phyloP scores from a whole-genome alignment of 257 asterid species.

The Perilla frutescens region DNA sequence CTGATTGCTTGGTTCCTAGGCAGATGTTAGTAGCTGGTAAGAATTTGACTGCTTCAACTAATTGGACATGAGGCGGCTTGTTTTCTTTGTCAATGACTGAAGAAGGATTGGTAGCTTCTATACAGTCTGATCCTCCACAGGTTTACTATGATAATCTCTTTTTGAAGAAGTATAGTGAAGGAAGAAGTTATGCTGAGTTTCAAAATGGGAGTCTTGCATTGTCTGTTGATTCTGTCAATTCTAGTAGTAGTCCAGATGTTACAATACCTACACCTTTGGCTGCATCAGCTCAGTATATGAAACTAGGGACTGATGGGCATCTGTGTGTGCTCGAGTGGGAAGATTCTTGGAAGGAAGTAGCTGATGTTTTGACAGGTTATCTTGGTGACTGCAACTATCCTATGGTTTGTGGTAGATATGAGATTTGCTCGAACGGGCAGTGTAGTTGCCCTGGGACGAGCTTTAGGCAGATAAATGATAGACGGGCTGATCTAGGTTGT shows the following conservation, averaged over 20 bases:
- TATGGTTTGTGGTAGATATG: no score
- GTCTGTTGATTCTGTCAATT: constrained; percentile 14
- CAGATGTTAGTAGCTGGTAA: background rate
- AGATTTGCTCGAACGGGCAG: constrained; percentile 30
- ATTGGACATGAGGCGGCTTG: constrained; percentile 17
- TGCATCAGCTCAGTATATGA: constrained; percentile 49
- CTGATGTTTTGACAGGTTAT: constrained; percentile 37
- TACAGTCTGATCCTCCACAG: constrained; percentile 7
- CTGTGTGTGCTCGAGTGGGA: constrained; percentile 48
- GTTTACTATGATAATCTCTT: background rate
- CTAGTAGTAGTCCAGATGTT: background rate
- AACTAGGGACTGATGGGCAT: constrained; percentile 50
- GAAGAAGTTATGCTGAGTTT: constrained; percentile 41
- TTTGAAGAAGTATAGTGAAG: background rate
- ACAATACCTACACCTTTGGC: constrained; percentile 10
- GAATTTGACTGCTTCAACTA: background rate
- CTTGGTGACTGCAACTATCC: constrained; percentile 13
- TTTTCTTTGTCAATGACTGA: background rate
- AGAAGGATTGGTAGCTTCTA: background rate
- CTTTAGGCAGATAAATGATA: constrained; percentile 37
- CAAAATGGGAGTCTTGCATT: constrained; percentile 49
- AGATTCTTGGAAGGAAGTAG: constrained; percentile 40
- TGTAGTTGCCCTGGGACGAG: constrained; percentile 47
- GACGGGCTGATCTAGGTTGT: constrained; percentile 51
- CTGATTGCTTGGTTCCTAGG: constrained; percentile 21